Percentiles rank a stretch among this genome's conserved stretches.
Evolutionary conservation across 768 basidiomycete species (phyloP).

Genomic region (Aureoboletus auriporus): DNA sequence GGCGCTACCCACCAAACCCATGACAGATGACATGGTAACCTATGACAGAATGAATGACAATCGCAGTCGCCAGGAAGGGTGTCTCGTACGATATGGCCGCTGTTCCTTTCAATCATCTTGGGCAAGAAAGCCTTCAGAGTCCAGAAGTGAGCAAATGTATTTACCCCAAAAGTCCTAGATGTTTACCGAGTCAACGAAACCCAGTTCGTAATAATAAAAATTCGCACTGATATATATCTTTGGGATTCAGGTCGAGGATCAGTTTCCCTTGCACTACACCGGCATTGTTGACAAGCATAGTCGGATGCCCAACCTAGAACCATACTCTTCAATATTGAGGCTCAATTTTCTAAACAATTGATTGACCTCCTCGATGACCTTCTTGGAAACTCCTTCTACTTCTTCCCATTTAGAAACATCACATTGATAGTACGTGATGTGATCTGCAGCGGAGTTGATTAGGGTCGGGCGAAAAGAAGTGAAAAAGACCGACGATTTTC

Average conservation of each 20-base stretch:
- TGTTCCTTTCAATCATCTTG: conserved; percentile 68
- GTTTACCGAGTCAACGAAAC: neutral
- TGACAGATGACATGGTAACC: conserved; percentile 76
- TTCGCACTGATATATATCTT: conserved; percentile 80
- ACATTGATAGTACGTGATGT: conserved; percentile 83
- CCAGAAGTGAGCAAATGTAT: conserved; percentile 89
- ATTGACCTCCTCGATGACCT: conserved; percentile 72
- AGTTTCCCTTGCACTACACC: conserved; percentile 90
- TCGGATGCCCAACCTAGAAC: conserved; percentile 76
- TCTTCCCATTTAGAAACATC: conserved; percentile 89
- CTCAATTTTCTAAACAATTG: neutral
- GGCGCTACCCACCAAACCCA: conserved; percentile 67
- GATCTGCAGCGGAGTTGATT: conserved; percentile 43
- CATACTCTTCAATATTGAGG: neutral
- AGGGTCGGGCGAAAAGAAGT: neutral
- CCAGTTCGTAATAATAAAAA: conserved; percentile 41
- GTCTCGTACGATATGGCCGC: conserved; percentile 81
- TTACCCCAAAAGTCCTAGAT: conserved; percentile 82
- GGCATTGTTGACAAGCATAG: conserved; percentile 91
- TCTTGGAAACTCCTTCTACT: conserved; percentile 70
- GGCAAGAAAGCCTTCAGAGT: conserved; percentile 92
- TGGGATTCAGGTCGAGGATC: conserved; percentile 70
- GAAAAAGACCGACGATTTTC: conserved; percentile 59
- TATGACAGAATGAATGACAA: conserved; percentile 40
- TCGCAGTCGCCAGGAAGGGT: conserved; percentile 55